Evolutionary conservation across 306 rosid species (phyloP), one percentile per base, ranked within the genome.

Genomic region (Vigna reflexopilosa): DNA sequence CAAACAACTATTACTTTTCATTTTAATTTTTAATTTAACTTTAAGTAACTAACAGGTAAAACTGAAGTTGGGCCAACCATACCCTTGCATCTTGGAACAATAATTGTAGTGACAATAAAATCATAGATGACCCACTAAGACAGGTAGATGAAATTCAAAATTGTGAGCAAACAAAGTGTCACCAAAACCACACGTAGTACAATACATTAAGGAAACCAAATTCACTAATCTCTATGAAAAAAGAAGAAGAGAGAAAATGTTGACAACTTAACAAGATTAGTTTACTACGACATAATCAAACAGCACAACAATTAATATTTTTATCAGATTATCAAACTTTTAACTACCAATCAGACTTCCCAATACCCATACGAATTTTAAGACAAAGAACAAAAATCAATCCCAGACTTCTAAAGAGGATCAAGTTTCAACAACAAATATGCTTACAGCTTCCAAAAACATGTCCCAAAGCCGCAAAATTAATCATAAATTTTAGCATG

Each of bases 401-500:
- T 20, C 75, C 26, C 10, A 12, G 55, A 61, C 65, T 68, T 70
- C 38, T 40, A 24, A 69, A 28, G 34, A 70, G 32, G 47, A 38
- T 34, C 7, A 70, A 76, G 56, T 76, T 76, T 54, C 56, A 26
- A 63, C 20, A 11, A 15, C 12, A 54, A 17, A 17, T 54, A 54
- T 32, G 64, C 58, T 67, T 45, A 72, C 28, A 45, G 38, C 17
- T 64, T 72, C 49, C 47, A 71, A 56, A 63, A 13, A 12, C 0
- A 4, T 76, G 64, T 63, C 70, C 40, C 63, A 55, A n/a, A 32
- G 17, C 66, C 51, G 44, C 65, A 64, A 52, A 63, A 66, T 32
- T 77, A 71, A 72, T 68, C 72, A 81, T 71, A 77, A 69, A 57
- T 15, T 83, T 38, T 59, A 50, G 77, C 24, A 13, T 58, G 80